These are phyloP conservation scores for Solanum corneliomulleri DNA, from an alignment of 257 asterid species.

Conservation along the genomic window DNA sequence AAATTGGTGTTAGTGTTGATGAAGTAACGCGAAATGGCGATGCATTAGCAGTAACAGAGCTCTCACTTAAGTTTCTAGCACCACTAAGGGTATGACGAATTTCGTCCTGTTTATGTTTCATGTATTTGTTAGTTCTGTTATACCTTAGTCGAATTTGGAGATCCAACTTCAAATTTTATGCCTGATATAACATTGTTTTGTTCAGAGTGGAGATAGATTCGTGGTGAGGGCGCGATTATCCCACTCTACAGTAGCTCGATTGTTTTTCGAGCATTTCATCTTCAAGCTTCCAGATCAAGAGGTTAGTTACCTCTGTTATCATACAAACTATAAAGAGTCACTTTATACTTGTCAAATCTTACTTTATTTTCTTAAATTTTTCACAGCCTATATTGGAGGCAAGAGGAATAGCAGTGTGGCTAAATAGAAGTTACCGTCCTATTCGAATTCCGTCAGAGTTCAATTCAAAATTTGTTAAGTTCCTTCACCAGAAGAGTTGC, in stretches of 20 bases:
- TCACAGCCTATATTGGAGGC: background rate
- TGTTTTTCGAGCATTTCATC: too few relatives aligned
- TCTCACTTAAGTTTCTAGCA: slow-evolving; percentile 66
- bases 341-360: background rate
- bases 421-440: background rate
- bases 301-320: too few relatives aligned
- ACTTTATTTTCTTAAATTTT: background rate
- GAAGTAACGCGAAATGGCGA: slow-evolving; percentile 57
- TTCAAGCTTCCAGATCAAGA: too few relatives aligned
- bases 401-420: background rate
- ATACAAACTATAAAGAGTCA: background rate
- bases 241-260: slow-evolving; percentile 42
- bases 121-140: background rate
- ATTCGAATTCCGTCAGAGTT: background rate
- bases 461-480: background rate
- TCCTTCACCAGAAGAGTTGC: background rate
- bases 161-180: too few relatives aligned
- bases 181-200: too few relatives aligned
- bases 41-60: slow-evolving; percentile 66
- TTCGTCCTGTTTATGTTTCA: background rate
- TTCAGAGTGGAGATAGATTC: slow-evolving; percentile 82
- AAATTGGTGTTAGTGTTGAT: slow-evolving; percentile 60
- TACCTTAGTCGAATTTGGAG: too few relatives aligned
- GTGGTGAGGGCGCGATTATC: slow-evolving; percentile 55
- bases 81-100: slow-evolving; percentile 48